Evolutionary conservation across 306 rosid genomes (phyloP).

Genomic region (Hippophae gyantsensis): DNA sequence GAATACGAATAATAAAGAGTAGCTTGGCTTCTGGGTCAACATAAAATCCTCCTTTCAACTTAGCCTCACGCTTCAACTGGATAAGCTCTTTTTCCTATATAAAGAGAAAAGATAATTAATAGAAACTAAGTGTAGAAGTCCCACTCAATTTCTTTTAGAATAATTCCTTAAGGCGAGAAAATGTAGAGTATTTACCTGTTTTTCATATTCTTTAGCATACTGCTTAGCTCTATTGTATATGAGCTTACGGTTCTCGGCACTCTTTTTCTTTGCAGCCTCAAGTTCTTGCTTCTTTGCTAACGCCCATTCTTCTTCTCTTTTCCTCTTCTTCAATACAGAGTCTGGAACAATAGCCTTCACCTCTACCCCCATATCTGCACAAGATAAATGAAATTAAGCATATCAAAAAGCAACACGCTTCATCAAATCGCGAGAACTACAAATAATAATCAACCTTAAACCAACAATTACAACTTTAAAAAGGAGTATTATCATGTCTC

Average conservation of each 20-base stretch:
- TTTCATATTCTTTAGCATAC: conserved; percentile 47
- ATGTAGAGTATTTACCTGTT: conserved; percentile 32
- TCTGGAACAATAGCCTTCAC: conserved; percentile 55
- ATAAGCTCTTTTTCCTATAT: conserved; percentile 57
- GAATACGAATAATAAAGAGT: conserved; percentile 65
- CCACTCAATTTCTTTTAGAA: not conserved
- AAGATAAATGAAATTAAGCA: too few species aligned
- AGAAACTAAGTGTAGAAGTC: not conserved
- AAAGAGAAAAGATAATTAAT: not conserved
- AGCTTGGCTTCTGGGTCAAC: conserved; percentile 91
- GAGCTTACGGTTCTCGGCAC: conserved; percentile 49
- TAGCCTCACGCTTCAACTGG: conserved; percentile 73
- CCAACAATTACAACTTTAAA: too few species aligned
- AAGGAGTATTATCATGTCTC: too few species aligned
- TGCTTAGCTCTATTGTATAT: conserved; percentile 61
- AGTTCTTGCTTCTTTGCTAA: conserved; percentile 41
- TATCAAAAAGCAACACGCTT: too few species aligned
- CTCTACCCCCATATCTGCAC: conserved; percentile 28
- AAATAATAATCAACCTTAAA: too few species aligned
- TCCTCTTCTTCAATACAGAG: conserved; percentile 70
- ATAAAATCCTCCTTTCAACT: conserved; percentile 86
- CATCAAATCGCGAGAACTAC: too few species aligned
- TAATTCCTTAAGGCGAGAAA: too few species aligned
- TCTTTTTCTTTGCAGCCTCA: conserved; percentile 57
- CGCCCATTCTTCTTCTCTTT: conserved; percentile 80